phyloP scores from a whole-genome alignment of 495 filamentous ascomycete genomes.

The Podospora pseudoanserina region DNA sequence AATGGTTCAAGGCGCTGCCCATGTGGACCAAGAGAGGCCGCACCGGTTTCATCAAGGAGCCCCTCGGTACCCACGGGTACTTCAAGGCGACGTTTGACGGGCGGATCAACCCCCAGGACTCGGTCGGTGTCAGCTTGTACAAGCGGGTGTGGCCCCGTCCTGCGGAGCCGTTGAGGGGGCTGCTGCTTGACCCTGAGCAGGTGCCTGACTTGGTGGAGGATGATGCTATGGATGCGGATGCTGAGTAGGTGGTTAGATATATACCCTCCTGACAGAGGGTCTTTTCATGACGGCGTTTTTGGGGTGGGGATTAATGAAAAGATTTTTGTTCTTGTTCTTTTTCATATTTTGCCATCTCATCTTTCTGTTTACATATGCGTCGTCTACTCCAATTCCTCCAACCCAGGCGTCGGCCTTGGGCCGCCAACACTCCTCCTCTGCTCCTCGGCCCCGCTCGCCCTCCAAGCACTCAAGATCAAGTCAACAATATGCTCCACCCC shows the following conservation, averaged over 20 bases:
- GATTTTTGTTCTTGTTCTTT: background rate
- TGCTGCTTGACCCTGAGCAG: slow-evolving; percentile 32
- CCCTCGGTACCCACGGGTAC: slow-evolving; percentile 93
- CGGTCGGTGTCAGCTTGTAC: slow-evolving; percentile 87
- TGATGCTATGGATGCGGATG: slow-evolving; percentile 42
- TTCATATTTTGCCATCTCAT: background rate
- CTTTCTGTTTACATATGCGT: background rate
- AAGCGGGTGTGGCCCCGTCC: slow-evolving; percentile 85
- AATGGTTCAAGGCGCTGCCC: slow-evolving; percentile 94
- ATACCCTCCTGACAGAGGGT: background rate
- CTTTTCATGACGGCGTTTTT: slow-evolving; percentile 5
- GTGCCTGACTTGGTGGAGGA: slow-evolving; percentile 12
- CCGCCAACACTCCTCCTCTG: slow-evolving; percentile 51
- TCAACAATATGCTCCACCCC: slow-evolving; percentile 80
- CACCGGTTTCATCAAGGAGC: slow-evolving; percentile 86
- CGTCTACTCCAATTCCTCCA: slow-evolving; percentile 11
- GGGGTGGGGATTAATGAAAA: background rate
- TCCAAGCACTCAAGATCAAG: slow-evolving; percentile 90
- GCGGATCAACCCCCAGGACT: slow-evolving; percentile 89
- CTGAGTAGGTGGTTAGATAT: slow-evolving; percentile 10
- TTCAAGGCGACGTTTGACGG: slow-evolving; percentile 99
- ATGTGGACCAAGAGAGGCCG: slow-evolving; percentile 90
- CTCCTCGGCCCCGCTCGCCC: slow-evolving; percentile 71
- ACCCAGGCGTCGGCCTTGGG: slow-evolving; percentile 46
- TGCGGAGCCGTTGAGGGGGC: slow-evolving; percentile 51